Percentiles rank a stretch among this genome's conserved stretches.
These are phyloP conservation scores for Ustulina deusta DNA, from an alignment of 2,329 filamentous ascomycete genomes.

Conservation along the genomic window DNA sequence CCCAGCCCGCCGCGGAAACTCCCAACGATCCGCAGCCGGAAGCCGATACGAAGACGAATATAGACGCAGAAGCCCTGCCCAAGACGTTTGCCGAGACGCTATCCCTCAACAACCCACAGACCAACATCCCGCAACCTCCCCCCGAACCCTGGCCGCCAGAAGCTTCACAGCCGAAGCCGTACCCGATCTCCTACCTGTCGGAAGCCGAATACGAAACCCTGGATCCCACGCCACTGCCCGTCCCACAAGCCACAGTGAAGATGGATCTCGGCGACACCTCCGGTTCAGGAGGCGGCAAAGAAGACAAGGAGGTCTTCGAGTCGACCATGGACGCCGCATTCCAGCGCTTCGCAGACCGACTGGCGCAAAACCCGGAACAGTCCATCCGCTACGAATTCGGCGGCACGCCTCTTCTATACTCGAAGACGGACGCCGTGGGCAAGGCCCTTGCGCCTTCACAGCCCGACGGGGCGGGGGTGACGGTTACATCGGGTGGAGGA, in stretches of 20 bases:
- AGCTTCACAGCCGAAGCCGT: conserved; percentile 74
- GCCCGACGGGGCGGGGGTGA: conserved; percentile 38
- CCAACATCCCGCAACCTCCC: conserved; percentile 54
- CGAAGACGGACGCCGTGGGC: conserved; percentile 79
- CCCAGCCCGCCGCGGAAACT: conserved; percentile 16
- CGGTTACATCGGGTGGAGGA: conserved; percentile 44
- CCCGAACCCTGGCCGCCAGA: conserved; percentile 81
- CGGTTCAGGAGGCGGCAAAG: conserved; percentile 57
- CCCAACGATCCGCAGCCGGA: conserved; percentile 38
- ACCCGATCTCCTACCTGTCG: conserved; percentile 80
- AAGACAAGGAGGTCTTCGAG: conserved; percentile 80
- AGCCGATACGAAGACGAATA: conserved; percentile 51
- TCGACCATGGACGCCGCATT: conserved; percentile 80
- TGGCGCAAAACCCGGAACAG: conserved; percentile 85
- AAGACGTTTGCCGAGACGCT: conserved; percentile 81
- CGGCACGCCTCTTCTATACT: conserved; percentile 82
- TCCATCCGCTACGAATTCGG: conserved; percentile 83
- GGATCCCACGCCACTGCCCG: conserved; percentile 68
- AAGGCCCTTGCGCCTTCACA: conserved; percentile 63
- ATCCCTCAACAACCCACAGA: conserved; percentile 71
- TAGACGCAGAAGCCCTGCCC: conserved; percentile 56
- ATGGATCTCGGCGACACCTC: conserved; percentile 61
- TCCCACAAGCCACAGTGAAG: conserved; percentile 61
- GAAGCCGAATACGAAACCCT: conserved; percentile 95
- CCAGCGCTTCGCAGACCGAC: conserved; percentile 78